phyloP scores from a whole-genome alignment of 148 eudicot genomes.

The Tetragonia tetragonoides region DNA sequence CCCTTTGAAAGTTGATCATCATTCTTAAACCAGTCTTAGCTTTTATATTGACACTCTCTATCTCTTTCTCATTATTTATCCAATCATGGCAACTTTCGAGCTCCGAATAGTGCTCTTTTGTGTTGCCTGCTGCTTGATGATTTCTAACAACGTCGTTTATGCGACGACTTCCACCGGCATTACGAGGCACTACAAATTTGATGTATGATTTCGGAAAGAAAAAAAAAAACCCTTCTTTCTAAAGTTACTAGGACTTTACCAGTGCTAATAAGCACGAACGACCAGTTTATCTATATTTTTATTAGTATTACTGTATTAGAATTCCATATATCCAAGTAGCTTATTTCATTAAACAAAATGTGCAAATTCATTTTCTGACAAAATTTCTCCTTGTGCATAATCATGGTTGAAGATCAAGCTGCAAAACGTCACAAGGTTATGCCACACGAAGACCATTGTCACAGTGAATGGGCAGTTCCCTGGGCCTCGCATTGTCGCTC shows the following conservation, averaged over 20 bases:
- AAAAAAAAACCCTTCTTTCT: neutral
- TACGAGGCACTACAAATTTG: conserved; percentile 51
- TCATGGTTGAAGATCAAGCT: conserved; percentile 31
- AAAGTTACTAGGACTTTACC: no score
- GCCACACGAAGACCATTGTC: conserved; percentile 45
- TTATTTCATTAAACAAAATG: no score
- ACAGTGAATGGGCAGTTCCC: conserved; percentile 51
- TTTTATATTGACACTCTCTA: neutral
- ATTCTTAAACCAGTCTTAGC: conserved; percentile 3
- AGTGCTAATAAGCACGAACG: no score
- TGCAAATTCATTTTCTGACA: neutral
- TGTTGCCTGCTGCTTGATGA: conserved; percentile 13
- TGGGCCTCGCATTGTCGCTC: conserved; percentile 47
- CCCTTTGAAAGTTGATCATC: conserved; percentile 12
- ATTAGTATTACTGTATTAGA: no score
- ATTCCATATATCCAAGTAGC: no score
- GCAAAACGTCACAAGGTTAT: conserved; percentile 39
- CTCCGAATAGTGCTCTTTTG: neutral
- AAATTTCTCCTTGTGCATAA: neutral
- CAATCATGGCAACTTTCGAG: conserved; percentile 11
- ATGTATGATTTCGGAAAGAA: conserved; percentile 26
- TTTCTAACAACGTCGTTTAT: neutral
- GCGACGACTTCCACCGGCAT: conserved; percentile 33
- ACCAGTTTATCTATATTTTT: no score
- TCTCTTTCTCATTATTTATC: neutral